Evolutionary conservation across 345 rosid genomes (phyloP), one percentile per base, ranked within the genome.

Genomic region (Gossypium stocksii): DNA sequence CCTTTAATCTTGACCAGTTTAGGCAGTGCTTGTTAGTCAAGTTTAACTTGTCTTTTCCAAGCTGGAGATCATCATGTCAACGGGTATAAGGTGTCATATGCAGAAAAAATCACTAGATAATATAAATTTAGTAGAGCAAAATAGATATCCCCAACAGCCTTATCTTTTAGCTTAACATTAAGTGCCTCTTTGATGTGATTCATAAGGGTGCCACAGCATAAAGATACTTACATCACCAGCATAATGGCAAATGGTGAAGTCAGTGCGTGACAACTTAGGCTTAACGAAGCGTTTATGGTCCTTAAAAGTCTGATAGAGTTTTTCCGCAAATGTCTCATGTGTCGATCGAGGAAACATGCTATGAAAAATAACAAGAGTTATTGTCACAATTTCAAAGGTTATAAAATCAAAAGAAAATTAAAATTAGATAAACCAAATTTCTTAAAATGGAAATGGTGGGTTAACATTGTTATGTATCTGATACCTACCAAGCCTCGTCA

Each of bases 331-430:
- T 73, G 99, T 95, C 71, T 93, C 99, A 80, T 95, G 85, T 34
- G 99, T 95, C 69, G 99, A 95, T 87, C 92, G 87, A 61, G 99
- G 99, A 76, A 95, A 93, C 98, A 95, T 95, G 69, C 99, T 93
- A 82, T 71, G 88, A 71, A 79, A 81, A 60, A 73, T 54, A 77
- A 75, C 62, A 20, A 66, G 20, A 74, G 71, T 16, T 51, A 38
- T 34, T 19, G 57, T 74, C 79, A 76, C 66, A 41, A 71, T 70
- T 70, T 71, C 51, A 77, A 13, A 63, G 64, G 69, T 46, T 13
- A 10, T 6, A 27, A 51, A 29, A 63, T 57, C 15, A 64, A 69
- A 70, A 34, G 54, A 53, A 49, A 70, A 76, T 49, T 20, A 29
- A 51, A 61, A 45, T 17, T 54, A 59, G 12, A 41, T 17, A 65